A percentile compares a stretch with the other conserved stretches of the same genome.
These are phyloP conservation scores for Microsporum canis DNA, from an alignment of 2,329 filamentous ascomycete genomes.

Conservation along the genomic window DNA sequence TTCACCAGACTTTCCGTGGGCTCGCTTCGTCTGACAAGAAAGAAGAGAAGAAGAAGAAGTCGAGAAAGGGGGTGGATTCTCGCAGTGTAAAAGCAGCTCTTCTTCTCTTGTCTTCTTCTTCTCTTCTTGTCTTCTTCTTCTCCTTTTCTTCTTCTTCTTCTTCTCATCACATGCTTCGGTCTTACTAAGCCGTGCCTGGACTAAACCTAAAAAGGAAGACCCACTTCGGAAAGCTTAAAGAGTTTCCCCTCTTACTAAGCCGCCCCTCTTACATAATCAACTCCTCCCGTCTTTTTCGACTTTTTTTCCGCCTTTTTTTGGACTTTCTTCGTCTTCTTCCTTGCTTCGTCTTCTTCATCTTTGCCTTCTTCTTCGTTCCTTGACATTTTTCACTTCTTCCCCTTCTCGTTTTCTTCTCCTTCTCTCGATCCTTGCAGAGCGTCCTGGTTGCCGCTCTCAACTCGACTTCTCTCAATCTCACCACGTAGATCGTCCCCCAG, in stretches of 20 bases:
- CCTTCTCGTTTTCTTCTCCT: constrained; percentile 13
- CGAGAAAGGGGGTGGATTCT: not conserved
- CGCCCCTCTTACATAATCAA: not conserved
- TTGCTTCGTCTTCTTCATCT: not conserved
- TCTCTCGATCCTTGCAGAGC: constrained; percentile 14
- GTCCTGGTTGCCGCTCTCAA: constrained; percentile 33
- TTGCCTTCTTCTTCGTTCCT: not conserved
- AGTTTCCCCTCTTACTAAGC: not conserved
- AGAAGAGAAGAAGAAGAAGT: not conserved
- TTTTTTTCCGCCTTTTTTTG: constrained; percentile 24
- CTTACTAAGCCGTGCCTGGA: not conserved
- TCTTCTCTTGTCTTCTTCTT: not conserved
- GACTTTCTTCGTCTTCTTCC: constrained; percentile 14
- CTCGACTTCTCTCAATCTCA: constrained; percentile 13
- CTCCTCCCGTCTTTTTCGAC: not conserved
- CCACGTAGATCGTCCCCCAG: not conserved
- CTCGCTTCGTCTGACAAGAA: not conserved
- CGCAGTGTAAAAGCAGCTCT: not conserved
- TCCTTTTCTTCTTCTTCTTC: not conserved
- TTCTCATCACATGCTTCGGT: not conserved
- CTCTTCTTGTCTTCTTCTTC: not conserved
- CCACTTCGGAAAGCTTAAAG: not conserved
- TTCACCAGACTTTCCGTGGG: not conserved
- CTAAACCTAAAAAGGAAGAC: not conserved
- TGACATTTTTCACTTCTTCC: not conserved